Conservation (phyloP, 2,329 filamentous ascomycete species). For the Ceratocystis diversiconidia region DNA sequence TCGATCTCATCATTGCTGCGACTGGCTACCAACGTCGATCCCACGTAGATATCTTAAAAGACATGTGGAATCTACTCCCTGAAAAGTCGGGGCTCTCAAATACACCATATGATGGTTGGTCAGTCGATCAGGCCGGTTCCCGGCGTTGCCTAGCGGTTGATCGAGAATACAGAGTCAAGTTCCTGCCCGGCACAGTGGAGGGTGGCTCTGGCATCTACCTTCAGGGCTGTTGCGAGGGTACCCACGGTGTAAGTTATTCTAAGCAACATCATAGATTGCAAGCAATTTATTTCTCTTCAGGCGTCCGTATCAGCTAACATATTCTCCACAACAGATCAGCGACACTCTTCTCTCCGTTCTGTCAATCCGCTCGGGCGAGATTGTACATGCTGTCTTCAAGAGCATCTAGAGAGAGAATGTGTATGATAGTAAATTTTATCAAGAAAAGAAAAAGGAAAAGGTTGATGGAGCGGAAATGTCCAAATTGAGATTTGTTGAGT, state of each 20-base stretch:
- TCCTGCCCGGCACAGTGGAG: slow-evolving; percentile 54
- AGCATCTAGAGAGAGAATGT: not conserved
- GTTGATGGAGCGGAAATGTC: too few relatives aligned
- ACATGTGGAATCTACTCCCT: slow-evolving; percentile 52
- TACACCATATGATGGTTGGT: slow-evolving; percentile 26
- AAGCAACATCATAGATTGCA: slow-evolving; percentile 6
- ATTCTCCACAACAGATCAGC: slow-evolving; percentile 42
- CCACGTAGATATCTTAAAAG: slow-evolving; percentile 62
- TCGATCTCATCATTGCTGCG: slow-evolving; percentile 71
- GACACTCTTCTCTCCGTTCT: slow-evolving; percentile 71
- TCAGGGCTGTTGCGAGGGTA: slow-evolving; percentile 85
- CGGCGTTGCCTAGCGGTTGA: slow-evolving; percentile 42
- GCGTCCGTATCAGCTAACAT: slow-evolving; percentile 16
- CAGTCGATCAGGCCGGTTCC: slow-evolving; percentile 28
- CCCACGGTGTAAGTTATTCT: slow-evolving; percentile 64
- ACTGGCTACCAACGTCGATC: slow-evolving; percentile 72
- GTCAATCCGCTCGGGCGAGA: slow-evolving; percentile 60
- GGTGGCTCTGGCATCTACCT: slow-evolving; percentile 70
- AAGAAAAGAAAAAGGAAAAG: too few relatives aligned
- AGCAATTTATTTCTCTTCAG: not conserved
- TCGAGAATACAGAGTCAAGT: slow-evolving; percentile 66
- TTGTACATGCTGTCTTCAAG: slow-evolving; percentile 59
- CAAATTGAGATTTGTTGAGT: too few relatives aligned
- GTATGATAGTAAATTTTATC: not conserved
- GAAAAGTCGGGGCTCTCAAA: slow-evolving; percentile 25